Evolutionary conservation across 441 rosid species (phyloP), one percentile per base, ranked within the genome.

Genomic region (Erodium trifolium): DNA sequence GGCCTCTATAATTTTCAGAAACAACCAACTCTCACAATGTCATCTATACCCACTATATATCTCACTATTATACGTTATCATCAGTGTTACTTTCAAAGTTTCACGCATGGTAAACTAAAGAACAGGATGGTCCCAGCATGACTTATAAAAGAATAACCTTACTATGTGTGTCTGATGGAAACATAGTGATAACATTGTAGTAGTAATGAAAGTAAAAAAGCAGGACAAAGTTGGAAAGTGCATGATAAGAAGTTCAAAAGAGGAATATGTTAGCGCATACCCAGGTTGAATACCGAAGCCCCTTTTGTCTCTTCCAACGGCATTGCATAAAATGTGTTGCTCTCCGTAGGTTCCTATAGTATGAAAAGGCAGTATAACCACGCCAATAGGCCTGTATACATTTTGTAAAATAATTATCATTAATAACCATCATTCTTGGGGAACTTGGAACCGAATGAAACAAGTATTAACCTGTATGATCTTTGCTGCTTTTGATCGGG

Each of bases 281-380:
- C 99, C 88, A 85, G 88, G 88, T 92, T 73, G 92, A 94, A 84
- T 86, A 85, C 79, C 96, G 79, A 63, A 94, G 99, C 72, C 86
- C 98, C 75, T 67, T 88, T 78, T 77, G 88, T 73, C 97, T 90
- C 72, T 97, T 92, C 99, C 99, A 94, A 77, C 93, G 81, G 72
- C 89, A 84, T 78, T 94, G 99, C 12, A 96, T 71, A 45, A 86
- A 69, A 71, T 88, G 75, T 4, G 80, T 83, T 78, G 96, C 96
- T 80, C 81, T 87, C 82, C 75, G 73, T 70, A 95, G 97, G 82
- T 76, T 87, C 80, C 80, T 87, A 77, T 87, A 92, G 80, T 88
- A 87, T n/a, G 80, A 73, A 65, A 73, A 45, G 67, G 83, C 84
- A 80, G 73, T 90, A 78, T 81, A 85, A 77, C 97, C 84, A 51